Percentiles rank a stretch among this genome's conserved stretches.
These are phyloP conservation scores for Quercus gilva DNA, from an alignment of 306 rosid species.

Conservation along the genomic window DNA sequence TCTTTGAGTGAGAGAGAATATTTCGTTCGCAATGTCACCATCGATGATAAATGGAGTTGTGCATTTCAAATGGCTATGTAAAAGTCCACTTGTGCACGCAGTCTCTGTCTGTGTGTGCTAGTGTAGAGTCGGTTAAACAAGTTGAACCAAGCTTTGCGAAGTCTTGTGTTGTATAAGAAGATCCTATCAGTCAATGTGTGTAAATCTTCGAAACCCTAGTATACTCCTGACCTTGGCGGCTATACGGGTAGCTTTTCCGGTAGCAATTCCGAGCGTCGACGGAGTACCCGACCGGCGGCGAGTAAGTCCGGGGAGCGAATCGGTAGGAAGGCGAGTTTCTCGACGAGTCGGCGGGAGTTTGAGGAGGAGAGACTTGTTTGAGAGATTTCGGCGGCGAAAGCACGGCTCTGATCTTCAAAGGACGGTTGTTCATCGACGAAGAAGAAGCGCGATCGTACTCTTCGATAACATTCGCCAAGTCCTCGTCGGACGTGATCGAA, in stretches of 20 bases:
- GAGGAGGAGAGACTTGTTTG: slow-evolving; percentile 50
- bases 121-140: no score
- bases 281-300: slow-evolving; percentile 30
- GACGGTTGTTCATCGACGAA: slow-evolving; percentile 20
- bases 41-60: no score
- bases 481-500: slow-evolving; percentile 67
- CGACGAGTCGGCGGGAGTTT: slow-evolving; percentile 34
- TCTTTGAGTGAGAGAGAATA: no score
- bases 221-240: slow-evolving; percentile 29
- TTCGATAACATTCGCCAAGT: slow-evolving; percentile 58
- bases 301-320: neutral
- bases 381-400: slow-evolving; percentile 48
- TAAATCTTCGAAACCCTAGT: slow-evolving; percentile 17
- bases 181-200: no score
- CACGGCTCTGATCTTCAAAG: slow-evolving; percentile 64
- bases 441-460: slow-evolving; percentile 63
- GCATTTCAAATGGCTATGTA: no score
- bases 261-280: slow-evolving; percentile 25
- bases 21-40: no score
- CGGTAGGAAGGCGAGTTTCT: slow-evolving; percentile 23
- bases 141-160: no score
- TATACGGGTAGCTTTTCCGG: slow-evolving; percentile 29
- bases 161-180: no score
- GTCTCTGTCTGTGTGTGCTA: no score
- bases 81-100: no score